Conservation (phyloP, 1,284 basidiomycete species). For the Ustilago loliicola region DNA sequence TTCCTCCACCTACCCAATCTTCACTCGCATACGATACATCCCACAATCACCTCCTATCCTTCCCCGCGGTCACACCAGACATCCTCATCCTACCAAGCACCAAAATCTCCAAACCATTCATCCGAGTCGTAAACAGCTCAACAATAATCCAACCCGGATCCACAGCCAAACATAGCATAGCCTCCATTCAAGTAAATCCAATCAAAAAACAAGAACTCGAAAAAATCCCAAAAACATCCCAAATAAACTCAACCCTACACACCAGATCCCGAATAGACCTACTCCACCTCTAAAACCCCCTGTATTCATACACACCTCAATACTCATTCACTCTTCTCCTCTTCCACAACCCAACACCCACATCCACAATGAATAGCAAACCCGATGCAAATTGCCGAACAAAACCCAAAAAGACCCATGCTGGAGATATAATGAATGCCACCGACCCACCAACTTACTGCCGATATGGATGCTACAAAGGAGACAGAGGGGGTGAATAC, state of each 20-base stretch:
- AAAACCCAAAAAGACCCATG: no score
- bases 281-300: constrained; percentile 37
- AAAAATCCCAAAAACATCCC: neutral
- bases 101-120: constrained; percentile 38
- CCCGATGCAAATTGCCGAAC: no score
- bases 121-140: constrained; percentile 77
- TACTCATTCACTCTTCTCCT: neutral
- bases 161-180: constrained; percentile 5
- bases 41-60: constrained; percentile 57
- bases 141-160: constrained; percentile 77
- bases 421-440: no score
- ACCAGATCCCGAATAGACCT: constrained; percentile 51
- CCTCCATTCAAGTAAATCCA: constrained; percentile 33
- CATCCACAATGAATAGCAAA: no score
- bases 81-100: constrained; percentile 84
- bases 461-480: neutral
- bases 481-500: no score
- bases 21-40: constrained; percentile 56
- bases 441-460: no score
- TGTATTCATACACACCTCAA: neutral
- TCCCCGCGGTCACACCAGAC: constrained; percentile 76
- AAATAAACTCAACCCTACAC: constrained; percentile 39
- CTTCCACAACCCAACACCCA: no score
- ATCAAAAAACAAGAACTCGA: constrained; percentile 7
- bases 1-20: constrained; percentile 83